phyloP scores from a whole-genome alignment of 2,329 filamentous ascomycete species.

The Huntiella abstrusa region DNA sequence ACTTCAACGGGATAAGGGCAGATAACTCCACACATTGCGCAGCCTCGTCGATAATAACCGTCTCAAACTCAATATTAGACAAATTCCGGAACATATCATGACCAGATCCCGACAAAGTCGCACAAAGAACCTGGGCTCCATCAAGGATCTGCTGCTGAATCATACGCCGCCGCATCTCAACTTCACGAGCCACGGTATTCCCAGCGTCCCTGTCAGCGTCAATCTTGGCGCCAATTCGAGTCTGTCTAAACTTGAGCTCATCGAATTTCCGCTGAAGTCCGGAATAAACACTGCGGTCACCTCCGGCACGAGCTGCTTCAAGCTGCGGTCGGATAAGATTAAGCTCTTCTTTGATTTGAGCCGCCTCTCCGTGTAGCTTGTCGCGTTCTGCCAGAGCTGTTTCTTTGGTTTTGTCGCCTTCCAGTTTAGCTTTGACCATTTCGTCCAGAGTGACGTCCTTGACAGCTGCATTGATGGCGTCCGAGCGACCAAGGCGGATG shows the following conservation, averaged over 20 bases:
- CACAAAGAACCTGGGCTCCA: conserved; percentile 79
- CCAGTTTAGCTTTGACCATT: conserved; percentile 58
- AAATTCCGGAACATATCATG: conserved; percentile 95
- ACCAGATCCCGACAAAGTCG: conserved; percentile 84
- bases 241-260: conserved; percentile 56
- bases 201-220: conserved; percentile 76
- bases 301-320: conserved; percentile 42
- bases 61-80: conserved; percentile 90
- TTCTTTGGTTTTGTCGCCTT: conserved; percentile 37
- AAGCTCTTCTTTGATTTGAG: conserved; percentile 50
- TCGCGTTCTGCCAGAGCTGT: conserved; percentile 37
- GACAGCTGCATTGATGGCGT: conserved; percentile 79
- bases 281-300: conserved; percentile 28
- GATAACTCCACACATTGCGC: conserved; percentile 96
- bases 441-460: conserved; percentile 87
- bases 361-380: conserved; percentile 43
- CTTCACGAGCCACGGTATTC: conserved; percentile 62
- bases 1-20: conserved; percentile 90
- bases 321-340: conserved; percentile 51
- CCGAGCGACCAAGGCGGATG: conserved; percentile 72
- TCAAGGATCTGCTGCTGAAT: conserved; percentile 85
- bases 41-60: conserved; percentile 93
- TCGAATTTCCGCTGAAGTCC: conserved; percentile 61
- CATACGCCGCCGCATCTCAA: conserved; percentile 65
- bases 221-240: conserved; percentile 56